Percentiles rank a stretch among this genome's conserved stretches.
These are phyloP conservation scores for Punctularia strigosozonata DNA, from an alignment of 768 basidiomycete species.

Conservation along the genomic window DNA sequence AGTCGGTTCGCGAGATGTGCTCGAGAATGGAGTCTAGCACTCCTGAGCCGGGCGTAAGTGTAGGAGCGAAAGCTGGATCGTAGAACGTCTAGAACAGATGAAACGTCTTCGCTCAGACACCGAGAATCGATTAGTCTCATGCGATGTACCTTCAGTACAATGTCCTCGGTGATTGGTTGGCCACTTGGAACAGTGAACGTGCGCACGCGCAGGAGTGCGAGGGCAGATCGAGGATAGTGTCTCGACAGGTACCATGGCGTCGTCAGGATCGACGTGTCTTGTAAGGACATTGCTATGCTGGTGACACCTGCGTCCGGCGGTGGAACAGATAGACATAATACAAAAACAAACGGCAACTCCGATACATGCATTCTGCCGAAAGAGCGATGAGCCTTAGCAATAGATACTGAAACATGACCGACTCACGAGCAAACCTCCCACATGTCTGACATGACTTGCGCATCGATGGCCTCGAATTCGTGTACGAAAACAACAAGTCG, in stretches of 20 bases:
- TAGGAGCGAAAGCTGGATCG: constrained; percentile 44
- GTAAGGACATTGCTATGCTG: too few species aligned
- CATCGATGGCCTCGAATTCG: constrained; percentile 66
- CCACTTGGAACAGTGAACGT: constrained; percentile 40
- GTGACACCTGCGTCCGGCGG: too few species aligned
- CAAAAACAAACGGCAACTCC: constrained; percentile 49
- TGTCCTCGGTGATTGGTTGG: constrained; percentile 32
- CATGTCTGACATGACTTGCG: constrained; percentile 50
- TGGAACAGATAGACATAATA: constrained; percentile 51
- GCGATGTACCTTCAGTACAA: constrained; percentile 38
- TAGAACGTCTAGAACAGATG: constrained; percentile 45
- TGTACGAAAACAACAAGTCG: constrained; percentile 53
- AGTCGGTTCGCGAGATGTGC: constrained; percentile 37
- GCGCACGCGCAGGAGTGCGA: constrained; percentile 45
- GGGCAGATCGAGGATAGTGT: constrained; percentile 45
- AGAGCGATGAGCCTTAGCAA: not conserved
- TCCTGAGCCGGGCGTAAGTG: constrained; percentile 56
- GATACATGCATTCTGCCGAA: constrained; percentile 36
- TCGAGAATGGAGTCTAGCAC: constrained; percentile 33
- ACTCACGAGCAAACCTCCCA: too few species aligned
- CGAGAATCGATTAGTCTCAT: too few species aligned
- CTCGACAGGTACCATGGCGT: constrained; percentile 39
- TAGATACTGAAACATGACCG: not conserved
- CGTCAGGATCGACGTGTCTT: constrained; percentile 43
- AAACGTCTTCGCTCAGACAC: not conserved